A percentile compares a stretch with the other conserved stretches of the same genome.
phyloP scores from a whole-genome alignment of 306 rosid genomes.

The Inga oerstediana region DNA sequence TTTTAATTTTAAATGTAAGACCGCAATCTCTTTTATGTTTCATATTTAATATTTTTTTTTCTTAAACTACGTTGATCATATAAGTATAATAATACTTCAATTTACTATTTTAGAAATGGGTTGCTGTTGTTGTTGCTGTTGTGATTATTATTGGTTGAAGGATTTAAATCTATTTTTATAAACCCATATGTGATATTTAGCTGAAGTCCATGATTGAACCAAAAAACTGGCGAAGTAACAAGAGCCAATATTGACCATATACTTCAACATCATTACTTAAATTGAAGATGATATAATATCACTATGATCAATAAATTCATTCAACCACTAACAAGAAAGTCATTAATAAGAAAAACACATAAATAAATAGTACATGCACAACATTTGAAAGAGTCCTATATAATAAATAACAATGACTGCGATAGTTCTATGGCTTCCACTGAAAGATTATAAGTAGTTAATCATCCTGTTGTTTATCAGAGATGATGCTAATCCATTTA shows the following conservation, averaged over 20 bases:
- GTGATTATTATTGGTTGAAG: too few relatives aligned
- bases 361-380: not conserved
- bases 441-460: too few relatives aligned
- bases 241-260: not conserved
- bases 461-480: too few relatives aligned
- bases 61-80: too few relatives aligned
- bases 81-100: too few relatives aligned
- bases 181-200: not conserved
- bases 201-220: not conserved
- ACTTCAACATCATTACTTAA: not conserved
- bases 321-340: not conserved
- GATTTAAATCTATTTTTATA: too few relatives aligned
- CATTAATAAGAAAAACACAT: not conserved
- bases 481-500: not conserved
- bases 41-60: too few relatives aligned
- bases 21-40: too few relatives aligned
- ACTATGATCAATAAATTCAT: not conserved
- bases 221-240: not conserved
- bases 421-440: not conserved
- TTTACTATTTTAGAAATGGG: too few relatives aligned
- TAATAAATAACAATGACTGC: not conserved
- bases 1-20: too few relatives aligned
- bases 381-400: not conserved
- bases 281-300: not conserved
- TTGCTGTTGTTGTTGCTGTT: too few relatives aligned